A percentile compares a stretch with the other conserved stretches of the same genome.
phyloP scores from a whole-genome alignment of 176 grass and related monocot genomes.

The bread wheat (Triticum aestivum) region DNA sequence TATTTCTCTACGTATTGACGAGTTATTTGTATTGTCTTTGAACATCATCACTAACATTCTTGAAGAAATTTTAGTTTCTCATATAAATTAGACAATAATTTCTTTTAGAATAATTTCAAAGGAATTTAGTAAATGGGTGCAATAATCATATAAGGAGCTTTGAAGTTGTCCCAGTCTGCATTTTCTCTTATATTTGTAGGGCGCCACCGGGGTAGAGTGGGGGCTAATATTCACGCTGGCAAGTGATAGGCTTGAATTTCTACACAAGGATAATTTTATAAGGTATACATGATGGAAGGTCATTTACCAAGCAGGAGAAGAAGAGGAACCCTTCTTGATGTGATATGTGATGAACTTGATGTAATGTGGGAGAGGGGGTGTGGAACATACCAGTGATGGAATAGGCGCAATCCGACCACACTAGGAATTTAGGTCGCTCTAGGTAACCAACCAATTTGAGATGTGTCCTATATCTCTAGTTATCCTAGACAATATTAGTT shows the following conservation, averaged over 20 bases:
- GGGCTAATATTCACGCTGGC: slow-evolving; percentile 37
- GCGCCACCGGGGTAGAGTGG: slow-evolving; percentile 40
- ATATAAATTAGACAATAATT: background rate
- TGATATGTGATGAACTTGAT: slow-evolving; percentile 7
- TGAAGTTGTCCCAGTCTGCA: background rate
- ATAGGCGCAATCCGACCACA: too few relatives aligned
- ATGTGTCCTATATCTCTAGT: too few relatives aligned
- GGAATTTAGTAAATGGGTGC: background rate
- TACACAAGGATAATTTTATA: slow-evolving; percentile 49
- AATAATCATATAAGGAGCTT: background rate
- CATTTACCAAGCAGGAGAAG: slow-evolving; percentile 52
- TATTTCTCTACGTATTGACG: background rate
- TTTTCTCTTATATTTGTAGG: slow-evolving; percentile 17
- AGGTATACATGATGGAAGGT: slow-evolving; percentile 54
- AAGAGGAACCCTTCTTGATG: slow-evolving; percentile 17
- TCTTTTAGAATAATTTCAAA: background rate
- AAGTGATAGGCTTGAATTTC: slow-evolving; percentile 53
- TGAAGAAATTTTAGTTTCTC: background rate
- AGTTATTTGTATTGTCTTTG: too few relatives aligned
- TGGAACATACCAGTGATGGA: too few relatives aligned
- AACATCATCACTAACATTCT: background rate
- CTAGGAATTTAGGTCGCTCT: too few relatives aligned
- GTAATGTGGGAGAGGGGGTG: too few relatives aligned
- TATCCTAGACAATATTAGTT: too few relatives aligned
- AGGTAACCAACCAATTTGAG: too few relatives aligned